Evolutionary conservation across 768 basidiomycete genomes (phyloP), one percentile per base, ranked within the genome.

Genomic region (Leccinellum rugosiceps): DNA sequence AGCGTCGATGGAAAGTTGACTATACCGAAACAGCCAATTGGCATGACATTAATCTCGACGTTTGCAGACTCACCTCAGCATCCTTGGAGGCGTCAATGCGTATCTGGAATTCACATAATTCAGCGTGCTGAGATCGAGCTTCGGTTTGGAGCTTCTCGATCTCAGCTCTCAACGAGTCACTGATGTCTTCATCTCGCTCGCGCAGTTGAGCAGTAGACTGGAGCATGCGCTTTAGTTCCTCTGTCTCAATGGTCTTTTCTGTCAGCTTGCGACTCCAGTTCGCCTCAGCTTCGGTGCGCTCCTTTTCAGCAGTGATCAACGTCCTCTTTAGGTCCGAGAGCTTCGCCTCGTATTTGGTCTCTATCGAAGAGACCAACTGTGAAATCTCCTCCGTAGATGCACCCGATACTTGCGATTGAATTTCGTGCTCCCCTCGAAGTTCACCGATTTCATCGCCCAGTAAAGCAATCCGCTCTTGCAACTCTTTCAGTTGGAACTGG

Each of bases 211-310:
- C 80, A 28, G 82, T 78, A 11, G 77, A 78, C 19, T 81, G 84
- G 38, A 94, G 67, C 43, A 78, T 66, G 41, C 74, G 75, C 66
- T 87, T 84, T 59, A 94, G 66, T 50, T 84, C 82, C 56, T 97
- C 93, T 19, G 87, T 75, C 68, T 96, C 94, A 60, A 80, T 80
- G 23, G 82, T 78, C 68, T 92, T 90, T 65, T 92, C 88, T 25
- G 80, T 80, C 31, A 98, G 76, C 68, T 93, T 94, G 56, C 79
- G 80, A 67, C 88, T 90, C 92, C 94, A 96, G 59, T 92, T 88
- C 25, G 89, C 87, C 65, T 98, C 96, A 30, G 82, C 82, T 50
- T 96, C 94, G 53, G 81, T 86, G 38, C 94, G 81, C 70, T 98
- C 97, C 63, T 81, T 84, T 75, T 98, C 96, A 21, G 86, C 71